These are phyloP conservation scores for Coccomyxa sp. DNA, from an alignment of 139 green algal genomes.

Conservation along the genomic window DNA sequence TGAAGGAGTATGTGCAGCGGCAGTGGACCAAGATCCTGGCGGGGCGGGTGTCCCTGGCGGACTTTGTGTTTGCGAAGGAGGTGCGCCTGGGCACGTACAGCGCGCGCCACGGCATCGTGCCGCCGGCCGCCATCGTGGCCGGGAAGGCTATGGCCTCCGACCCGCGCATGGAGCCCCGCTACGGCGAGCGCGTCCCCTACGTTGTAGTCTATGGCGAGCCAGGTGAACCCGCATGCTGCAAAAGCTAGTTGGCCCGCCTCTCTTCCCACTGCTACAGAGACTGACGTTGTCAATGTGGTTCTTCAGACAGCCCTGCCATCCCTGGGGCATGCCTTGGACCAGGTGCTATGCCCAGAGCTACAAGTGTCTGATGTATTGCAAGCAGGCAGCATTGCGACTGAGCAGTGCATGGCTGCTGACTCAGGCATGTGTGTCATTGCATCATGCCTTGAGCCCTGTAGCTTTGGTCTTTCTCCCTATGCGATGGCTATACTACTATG, in stretches of 20 bases:
- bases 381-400: neutral
- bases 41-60: slow-evolving; percentile 74
- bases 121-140: slow-evolving; percentile 88
- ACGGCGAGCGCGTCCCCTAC: slow-evolving; percentile 89
- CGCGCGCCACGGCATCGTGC: slow-evolving; percentile 48
- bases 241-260: neutral
- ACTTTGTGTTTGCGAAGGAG: slow-evolving; percentile 92
- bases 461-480: too few species aligned
- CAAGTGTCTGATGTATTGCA: neutral
- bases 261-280: neutral
- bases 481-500: too few species aligned
- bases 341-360: too few species aligned
- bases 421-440: too few species aligned
- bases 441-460: too few species aligned
- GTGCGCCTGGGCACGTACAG: slow-evolving; percentile 82
- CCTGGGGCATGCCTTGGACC: too few species aligned
- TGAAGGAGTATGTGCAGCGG: slow-evolving; percentile 74
- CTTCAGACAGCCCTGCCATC: too few species aligned
- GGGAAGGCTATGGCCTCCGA: slow-evolving; percentile 72
- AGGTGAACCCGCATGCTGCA: slow-evolving; percentile 12
- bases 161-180: slow-evolving; percentile 79
- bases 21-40: slow-evolving; percentile 88
- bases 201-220: slow-evolving; percentile 82
- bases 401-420: neutral
- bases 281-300: neutral